Conservation (phyloP, 148 eudicot genomes). For the Vaccinium myrtillus region DNA sequence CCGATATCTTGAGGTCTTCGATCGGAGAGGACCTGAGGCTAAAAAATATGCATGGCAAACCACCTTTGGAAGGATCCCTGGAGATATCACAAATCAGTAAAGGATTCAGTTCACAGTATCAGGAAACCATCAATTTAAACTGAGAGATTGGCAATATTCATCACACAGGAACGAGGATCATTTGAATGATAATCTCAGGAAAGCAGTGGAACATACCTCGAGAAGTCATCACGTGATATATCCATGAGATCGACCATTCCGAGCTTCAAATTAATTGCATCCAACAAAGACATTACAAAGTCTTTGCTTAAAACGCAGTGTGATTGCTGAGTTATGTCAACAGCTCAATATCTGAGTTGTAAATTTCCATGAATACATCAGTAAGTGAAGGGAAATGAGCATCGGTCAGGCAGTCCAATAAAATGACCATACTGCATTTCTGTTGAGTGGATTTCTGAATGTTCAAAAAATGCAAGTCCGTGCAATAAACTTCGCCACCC, state of each 20-base stretch:
- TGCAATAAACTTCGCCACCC: neutral
- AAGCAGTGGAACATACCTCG: slow-evolving; percentile 38
- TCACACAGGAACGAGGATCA: neutral
- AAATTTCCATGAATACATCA: slow-evolving; percentile 33
- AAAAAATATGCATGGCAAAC: slow-evolving; percentile 47
- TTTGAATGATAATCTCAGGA: neutral
- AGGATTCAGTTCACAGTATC: neutral
- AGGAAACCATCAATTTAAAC: neutral
- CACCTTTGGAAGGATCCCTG: slow-evolving; percentile 52
- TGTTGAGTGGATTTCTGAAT: slow-evolving; percentile 31
- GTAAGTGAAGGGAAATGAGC: slow-evolving; percentile 46
- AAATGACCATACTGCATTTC: slow-evolving; percentile 33
- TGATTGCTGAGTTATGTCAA: slow-evolving; percentile 37
- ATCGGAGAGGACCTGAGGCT: slow-evolving; percentile 50
- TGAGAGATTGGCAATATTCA: neutral
- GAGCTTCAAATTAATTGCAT: slow-evolving; percentile 43
- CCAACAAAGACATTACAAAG: slow-evolving; percentile 40
- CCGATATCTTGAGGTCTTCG: slow-evolving; percentile 47
- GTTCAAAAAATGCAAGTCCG: slow-evolving; percentile 11
- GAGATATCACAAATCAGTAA: slow-evolving; percentile 5
- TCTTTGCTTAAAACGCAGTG: slow-evolving; percentile 39
- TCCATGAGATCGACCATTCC: slow-evolving; percentile 45
- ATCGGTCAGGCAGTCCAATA: slow-evolving; percentile 43
- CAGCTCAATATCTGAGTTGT: slow-evolving; percentile 36
- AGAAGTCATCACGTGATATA: slow-evolving; percentile 46